These are phyloP conservation scores for Podospora pseudocomata DNA, from an alignment of 495 filamentous ascomycete genomes.

Conservation along the genomic window DNA sequence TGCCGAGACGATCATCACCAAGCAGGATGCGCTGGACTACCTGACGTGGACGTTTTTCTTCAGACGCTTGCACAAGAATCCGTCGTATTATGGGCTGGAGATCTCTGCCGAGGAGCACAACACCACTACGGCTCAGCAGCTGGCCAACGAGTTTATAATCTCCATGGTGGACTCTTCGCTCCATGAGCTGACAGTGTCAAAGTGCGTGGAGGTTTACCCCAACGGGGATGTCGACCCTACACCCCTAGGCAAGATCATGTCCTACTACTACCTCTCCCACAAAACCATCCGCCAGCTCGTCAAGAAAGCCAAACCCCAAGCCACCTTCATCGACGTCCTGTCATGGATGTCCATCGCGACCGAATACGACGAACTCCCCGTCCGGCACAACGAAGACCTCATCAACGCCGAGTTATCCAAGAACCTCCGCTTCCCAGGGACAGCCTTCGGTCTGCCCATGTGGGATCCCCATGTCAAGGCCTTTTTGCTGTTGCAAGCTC, in stretches of 20 bases:
- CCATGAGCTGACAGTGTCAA: slow-evolving; percentile 71
- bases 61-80: slow-evolving; percentile 94
- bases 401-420: slow-evolving; percentile 90
- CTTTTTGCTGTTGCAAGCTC: slow-evolving; percentile 88
- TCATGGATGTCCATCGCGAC: slow-evolving; percentile 90
- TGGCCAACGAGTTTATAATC: slow-evolving; percentile 90
- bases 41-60: slow-evolving; percentile 99
- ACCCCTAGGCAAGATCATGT: slow-evolving; percentile 93
- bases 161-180: slow-evolving; percentile 84
- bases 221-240: slow-evolving; percentile 89
- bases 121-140: slow-evolving; percentile 73
- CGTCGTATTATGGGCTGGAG: slow-evolving; percentile 94
- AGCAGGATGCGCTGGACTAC: slow-evolving; percentile 97
- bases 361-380: slow-evolving; percentile 96
- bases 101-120: slow-evolving; percentile 93
- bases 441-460: slow-evolving; percentile 67
- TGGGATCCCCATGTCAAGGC: slow-evolving; percentile 99
- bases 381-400: slow-evolving; percentile 98
- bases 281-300: slow-evolving; percentile 86
- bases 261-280: slow-evolving; percentile 98
- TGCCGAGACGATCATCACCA: slow-evolving; percentile 83
- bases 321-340: slow-evolving; percentile 79
- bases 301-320: slow-evolving; percentile 68
- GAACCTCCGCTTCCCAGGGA: slow-evolving; percentile 60
- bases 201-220: slow-evolving; percentile 74